Conservation (phyloP, 768 basidiomycete species). For the Phylloporus sp. region DNA sequence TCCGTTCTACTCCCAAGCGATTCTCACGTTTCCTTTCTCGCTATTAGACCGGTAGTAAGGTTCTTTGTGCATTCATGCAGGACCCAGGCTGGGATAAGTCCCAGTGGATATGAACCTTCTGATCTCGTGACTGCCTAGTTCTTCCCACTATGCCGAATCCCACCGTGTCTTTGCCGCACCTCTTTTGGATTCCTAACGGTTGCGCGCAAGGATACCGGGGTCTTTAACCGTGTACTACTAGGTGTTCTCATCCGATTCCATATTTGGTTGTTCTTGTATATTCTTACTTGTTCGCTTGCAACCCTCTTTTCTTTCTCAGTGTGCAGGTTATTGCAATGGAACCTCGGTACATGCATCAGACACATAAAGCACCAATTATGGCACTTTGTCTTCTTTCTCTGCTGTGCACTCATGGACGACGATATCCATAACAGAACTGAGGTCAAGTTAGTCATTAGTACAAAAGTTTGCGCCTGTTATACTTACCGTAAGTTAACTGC, state of each 20-base stretch:
- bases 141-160: not conserved
- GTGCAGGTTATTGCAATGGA: constrained; percentile 1
- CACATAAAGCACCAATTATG: constrained; percentile 14
- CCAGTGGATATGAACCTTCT: constrained; percentile 60
- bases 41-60: constrained; percentile 86
- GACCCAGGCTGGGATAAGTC: constrained; percentile 87
- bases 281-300: constrained; percentile 14
- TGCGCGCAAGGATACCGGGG: constrained; percentile 6
- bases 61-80: constrained; percentile 92
- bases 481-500: constrained; percentile 68
- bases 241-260: constrained; percentile 9
- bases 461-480: not conserved
- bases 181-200: constrained; percentile 2
- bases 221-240: constrained; percentile 20
- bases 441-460: not conserved
- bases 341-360: constrained; percentile 7
- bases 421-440: constrained; percentile 69
- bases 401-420: constrained; percentile 54
- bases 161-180: not conserved
- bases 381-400: constrained; percentile 1
- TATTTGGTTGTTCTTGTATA: constrained; percentile 21
- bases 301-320: constrained; percentile 4
- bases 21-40: constrained; percentile 2
- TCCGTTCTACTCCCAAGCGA: not conserved
- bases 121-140: not conserved